Evolutionary conservation across 805 yeast genomes (phyloP).

Genomic region (Candida argentea): DNA sequence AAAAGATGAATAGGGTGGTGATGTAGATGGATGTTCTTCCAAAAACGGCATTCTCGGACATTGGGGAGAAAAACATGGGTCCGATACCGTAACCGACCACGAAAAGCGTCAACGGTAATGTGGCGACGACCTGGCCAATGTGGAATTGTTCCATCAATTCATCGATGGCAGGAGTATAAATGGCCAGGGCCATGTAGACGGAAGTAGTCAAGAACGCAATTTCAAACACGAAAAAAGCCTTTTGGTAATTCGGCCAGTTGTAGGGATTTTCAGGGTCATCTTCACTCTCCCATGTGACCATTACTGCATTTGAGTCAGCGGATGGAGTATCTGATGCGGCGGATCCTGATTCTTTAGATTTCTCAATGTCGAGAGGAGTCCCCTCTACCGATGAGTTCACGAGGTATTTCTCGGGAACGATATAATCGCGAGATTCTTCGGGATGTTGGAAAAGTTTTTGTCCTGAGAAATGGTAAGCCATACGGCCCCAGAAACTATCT

Average conservation of each 20-base stretch:
- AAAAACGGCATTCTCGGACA: constrained; percentile 43
- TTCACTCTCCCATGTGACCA: constrained; percentile 26
- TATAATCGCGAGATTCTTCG: constrained; percentile 10
- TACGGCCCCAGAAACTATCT: constrained; percentile 22
- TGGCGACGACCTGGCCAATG: constrained; percentile 34
- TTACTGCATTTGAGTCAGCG: too few relatives aligned
- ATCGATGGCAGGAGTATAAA: constrained; percentile 42
- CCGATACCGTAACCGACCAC: constrained; percentile 56
- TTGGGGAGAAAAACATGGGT: constrained; percentile 48
- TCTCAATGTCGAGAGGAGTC: too few relatives aligned
- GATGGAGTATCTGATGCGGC: background rate
- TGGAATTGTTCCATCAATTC: constrained; percentile 35
- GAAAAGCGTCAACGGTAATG: constrained; percentile 43
- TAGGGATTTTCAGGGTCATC: constrained; percentile 48
- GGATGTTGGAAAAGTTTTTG: constrained; percentile 12
- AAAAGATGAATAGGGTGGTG: constrained; percentile 35
- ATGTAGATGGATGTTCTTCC: constrained; percentile 47
- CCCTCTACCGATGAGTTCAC: too few relatives aligned
- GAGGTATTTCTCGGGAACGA: constrained; percentile 10
- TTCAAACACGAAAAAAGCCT: constrained; percentile 25
- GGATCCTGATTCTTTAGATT: background rate
- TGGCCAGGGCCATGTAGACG: constrained; percentile 48
- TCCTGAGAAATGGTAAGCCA: constrained; percentile 16
- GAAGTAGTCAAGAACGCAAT: constrained; percentile 37
- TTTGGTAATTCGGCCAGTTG: constrained; percentile 41